Base-by-base conservation (phyloP, 2,329 filamentous ascomycete species). In the Aspergillus felis region DNA sequence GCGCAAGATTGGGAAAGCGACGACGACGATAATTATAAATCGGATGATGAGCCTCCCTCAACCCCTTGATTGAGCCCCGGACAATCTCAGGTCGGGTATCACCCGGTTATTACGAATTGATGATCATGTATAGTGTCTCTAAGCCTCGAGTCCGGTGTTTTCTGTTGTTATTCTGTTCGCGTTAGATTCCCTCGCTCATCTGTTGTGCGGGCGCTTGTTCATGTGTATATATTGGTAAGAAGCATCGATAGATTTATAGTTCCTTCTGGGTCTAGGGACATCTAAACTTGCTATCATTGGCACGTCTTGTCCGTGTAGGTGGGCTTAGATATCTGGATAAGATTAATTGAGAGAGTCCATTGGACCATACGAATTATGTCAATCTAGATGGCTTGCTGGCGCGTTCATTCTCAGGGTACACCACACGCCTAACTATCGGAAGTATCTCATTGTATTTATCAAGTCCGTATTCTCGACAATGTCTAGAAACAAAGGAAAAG, bases 1-100 rank as follows among this genome's bases (percentile, higher is more conserved):
- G 82, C 82, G 3, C 82, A 85, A 22, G 84, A 81, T 0, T 84
- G 79, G 76, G 76, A 71, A 12, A 73, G 75, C 10, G 71, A 75
- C 9, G 70, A 72, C 20, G 74, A 77, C 14, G 74, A 74, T 41
- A 74, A 73, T 32, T 71, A 75, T 53, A 77, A 79, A 51, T 76
- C 75, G 4, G 79, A 81, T 54, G 79, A 81, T 12, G 78, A 80
- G 25, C 79, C 77, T 17, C 20, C 14, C 12, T 47, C 12, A 25
- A 25, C 3, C 12, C n/a, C 22, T 1, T 24, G 44, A 25, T 27
- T 46, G 20, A 2, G 22, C 9, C 5, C 20, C 10, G 22, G 29
- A 14, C 7, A 14, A 10, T 9, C 3, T 24, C 22, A 14, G 10
- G 44, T 17, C 22, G 44, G 44, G 22, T 25, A 35, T 17, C 32